Evolutionary conservation across 352 stramenopile species (phyloP).

Genomic region (Phytophthora pluvialis): DNA sequence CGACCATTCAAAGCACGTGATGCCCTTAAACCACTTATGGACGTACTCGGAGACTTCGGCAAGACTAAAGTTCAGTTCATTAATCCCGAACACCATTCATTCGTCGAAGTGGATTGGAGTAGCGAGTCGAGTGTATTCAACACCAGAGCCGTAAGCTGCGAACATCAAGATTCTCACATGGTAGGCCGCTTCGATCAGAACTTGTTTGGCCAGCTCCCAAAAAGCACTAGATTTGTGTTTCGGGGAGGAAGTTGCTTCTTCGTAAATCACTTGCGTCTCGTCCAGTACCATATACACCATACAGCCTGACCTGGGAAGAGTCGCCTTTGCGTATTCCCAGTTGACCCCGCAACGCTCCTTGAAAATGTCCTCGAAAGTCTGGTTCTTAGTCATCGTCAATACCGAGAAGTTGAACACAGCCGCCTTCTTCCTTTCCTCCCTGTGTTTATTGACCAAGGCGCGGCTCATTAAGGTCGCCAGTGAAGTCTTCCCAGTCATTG

Average conservation of each 20-base stretch:
- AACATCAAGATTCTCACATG: slow-evolving; percentile 16
- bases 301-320: background rate
- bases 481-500: slow-evolving; percentile 16
- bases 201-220: slow-evolving; percentile 9
- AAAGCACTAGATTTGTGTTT: slow-evolving; percentile 8
- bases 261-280: slow-evolving; percentile 5
- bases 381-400: background rate
- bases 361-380: slow-evolving; percentile 5
- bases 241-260: background rate
- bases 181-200: background rate
- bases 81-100: slow-evolving; percentile 2
- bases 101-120: slow-evolving; percentile 8
- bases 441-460: slow-evolving; percentile 1
- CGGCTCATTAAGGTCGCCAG: slow-evolving; percentile 7
- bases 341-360: background rate
- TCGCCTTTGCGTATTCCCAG: background rate
- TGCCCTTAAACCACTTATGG: slow-evolving; percentile 15
- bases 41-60: slow-evolving; percentile 14
- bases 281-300: slow-evolving; percentile 17
- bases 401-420: slow-evolving; percentile 10
- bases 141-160: slow-evolving; percentile 2
- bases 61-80: slow-evolving; percentile 13
- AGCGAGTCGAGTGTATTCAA: background rate
- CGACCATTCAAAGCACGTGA: slow-evolving; percentile 11
- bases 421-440: background rate